Percentiles rank a stretch among this genome's conserved stretches.
phyloP scores from a whole-genome alignment of 2,329 filamentous ascomycete species.

The Penicillium sp. region DNA sequence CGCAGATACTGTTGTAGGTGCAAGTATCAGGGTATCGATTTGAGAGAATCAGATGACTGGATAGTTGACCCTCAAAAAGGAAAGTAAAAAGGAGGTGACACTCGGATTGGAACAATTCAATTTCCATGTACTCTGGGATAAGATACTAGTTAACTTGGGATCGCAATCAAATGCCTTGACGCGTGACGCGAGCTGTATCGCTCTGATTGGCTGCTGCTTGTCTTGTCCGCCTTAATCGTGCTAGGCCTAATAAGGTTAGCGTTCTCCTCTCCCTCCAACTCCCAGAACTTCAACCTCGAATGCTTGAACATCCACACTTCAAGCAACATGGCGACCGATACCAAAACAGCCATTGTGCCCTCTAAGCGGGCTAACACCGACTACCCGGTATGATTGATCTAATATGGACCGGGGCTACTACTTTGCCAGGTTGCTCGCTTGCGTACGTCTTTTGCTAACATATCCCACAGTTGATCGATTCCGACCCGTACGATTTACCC shows the following conservation, averaged over 20 bases:
- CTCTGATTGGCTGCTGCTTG: constrained; percentile 12
- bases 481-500: constrained; percentile 76
- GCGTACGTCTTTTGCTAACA: constrained; percentile 16
- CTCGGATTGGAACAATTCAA: neutral
- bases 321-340: constrained; percentile 36
- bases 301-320: constrained; percentile 14
- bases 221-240: constrained; percentile 10
- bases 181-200: constrained; percentile 15
- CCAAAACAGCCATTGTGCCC: constrained; percentile 55
- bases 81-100: neutral
- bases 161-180: constrained; percentile 10
- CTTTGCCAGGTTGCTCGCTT: neutral
- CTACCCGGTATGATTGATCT: constrained; percentile 69
- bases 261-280: constrained; percentile 23
- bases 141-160: neutral
- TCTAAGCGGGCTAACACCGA: constrained; percentile 78
- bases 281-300: constrained; percentile 28
- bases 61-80: neutral
- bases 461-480: constrained; percentile 82
- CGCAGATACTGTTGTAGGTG: neutral
- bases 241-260: constrained; percentile 22
- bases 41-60: neutral
- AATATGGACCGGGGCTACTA: neutral
- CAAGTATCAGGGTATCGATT: neutral
- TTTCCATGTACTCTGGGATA: neutral